Evolutionary conservation across 1,139 yeast species (phyloP).

Genomic region (Schizosaccharomyces versatilis): DNA sequence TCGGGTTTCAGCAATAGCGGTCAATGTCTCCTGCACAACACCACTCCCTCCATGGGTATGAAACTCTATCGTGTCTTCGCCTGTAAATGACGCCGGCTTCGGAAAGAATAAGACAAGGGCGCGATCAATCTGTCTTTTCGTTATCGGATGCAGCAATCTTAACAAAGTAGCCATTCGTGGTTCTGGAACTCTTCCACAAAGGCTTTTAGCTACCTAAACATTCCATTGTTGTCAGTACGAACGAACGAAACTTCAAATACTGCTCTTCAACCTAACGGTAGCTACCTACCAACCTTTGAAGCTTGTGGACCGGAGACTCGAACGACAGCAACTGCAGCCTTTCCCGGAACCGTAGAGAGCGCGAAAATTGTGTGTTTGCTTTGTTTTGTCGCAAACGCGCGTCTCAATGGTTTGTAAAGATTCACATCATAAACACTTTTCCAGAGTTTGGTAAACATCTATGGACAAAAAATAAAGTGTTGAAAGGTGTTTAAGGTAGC

Average conservation of each 20-base stretch:
- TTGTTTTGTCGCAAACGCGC: too few species aligned
- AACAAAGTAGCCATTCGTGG: constrained; percentile 13
- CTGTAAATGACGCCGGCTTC: constrained; percentile 71
- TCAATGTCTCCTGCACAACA: constrained; percentile 43
- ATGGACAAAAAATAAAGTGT: too few species aligned
- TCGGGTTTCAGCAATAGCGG: constrained; percentile 1
- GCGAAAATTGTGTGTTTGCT: constrained; percentile 59
- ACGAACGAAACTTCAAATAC: constrained; percentile 17
- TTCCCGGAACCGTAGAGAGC: constrained; percentile 57
- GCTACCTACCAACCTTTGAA: constrained; percentile 15
- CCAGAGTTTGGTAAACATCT: too few species aligned
- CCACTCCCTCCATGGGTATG: constrained; percentile 92
- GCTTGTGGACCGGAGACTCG: constrained; percentile 60
- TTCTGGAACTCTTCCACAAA: constrained; percentile 34
- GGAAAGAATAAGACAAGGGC: constrained; percentile 49
- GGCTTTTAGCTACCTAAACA: constrained; percentile 24
- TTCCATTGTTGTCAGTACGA: constrained; percentile 28
- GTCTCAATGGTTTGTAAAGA: too few species aligned
- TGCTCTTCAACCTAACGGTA: not conserved
- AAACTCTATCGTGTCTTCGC: constrained; percentile 70
- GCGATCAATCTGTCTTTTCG: constrained; percentile 37
- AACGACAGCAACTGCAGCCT: constrained; percentile 72
- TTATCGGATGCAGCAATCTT: constrained; percentile 19
- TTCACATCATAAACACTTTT: too few species aligned
- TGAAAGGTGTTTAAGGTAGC: too few species aligned